These are phyloP conservation scores for Adansonia rubrostipa DNA, from an alignment of 441 rosid species.

Conservation along the genomic window DNA sequence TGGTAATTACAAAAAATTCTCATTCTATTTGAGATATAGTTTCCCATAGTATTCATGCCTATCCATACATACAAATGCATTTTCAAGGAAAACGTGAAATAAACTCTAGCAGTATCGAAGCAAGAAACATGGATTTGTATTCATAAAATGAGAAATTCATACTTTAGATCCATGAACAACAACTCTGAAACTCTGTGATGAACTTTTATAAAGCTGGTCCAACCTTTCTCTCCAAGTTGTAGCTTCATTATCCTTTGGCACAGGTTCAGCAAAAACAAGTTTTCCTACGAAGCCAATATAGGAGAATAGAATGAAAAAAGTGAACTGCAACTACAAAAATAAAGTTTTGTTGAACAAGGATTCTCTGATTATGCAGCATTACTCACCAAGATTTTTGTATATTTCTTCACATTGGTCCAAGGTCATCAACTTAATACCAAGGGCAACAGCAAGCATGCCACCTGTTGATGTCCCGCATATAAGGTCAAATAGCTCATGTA, in stretches of 20 bases:
- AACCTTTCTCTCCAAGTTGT: constrained; percentile 98
- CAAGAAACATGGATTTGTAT: constrained; percentile 18
- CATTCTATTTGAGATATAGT: neutral
- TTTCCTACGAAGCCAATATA: constrained; percentile 63
- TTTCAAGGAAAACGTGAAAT: constrained; percentile 21
- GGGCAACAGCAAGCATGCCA: constrained; percentile 98
- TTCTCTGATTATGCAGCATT: neutral
- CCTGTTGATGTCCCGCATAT: constrained; percentile 99
- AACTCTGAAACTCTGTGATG: constrained; percentile 97
- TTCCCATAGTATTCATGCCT: constrained; percentile 8
- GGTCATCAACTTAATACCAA: constrained; percentile 90
- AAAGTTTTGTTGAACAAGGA: constrained; percentile 21
- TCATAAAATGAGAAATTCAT: constrained; percentile 32
- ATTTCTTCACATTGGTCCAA: constrained; percentile 90
- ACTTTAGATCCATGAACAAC: constrained; percentile 99
- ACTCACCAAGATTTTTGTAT: constrained; percentile 91
- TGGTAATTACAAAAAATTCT: neutral
- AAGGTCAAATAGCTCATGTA: constrained; percentile 96
- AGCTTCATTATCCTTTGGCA: constrained; percentile 93
- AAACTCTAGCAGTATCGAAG: neutral
- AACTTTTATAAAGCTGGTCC: constrained; percentile 96
- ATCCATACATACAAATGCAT: neutral
- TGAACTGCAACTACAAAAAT: constrained; percentile 6
- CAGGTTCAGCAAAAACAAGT: constrained; percentile 97
- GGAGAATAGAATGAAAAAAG: constrained; percentile 25